Conservation (phyloP, 495 filamentous ascomycete genomes). For the Pyrenopolyporus hunteri region DNA sequence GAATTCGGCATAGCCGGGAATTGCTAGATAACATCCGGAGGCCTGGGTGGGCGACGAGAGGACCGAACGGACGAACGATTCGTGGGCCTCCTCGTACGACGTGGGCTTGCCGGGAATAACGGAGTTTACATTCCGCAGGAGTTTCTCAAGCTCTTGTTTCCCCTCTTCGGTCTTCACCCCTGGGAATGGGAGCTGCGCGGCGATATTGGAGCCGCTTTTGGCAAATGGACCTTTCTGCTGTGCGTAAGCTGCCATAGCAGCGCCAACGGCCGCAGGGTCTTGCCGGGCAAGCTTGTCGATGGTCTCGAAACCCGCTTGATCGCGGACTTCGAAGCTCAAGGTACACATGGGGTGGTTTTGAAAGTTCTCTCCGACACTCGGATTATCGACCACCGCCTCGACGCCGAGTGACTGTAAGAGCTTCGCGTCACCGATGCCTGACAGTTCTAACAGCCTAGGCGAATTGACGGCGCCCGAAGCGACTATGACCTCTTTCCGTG, state of each 20-base stretch:
- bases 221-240: slow-evolving; percentile 46
- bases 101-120: neutral
- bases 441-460: slow-evolving; percentile 61
- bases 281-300: neutral
- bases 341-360: slow-evolving; percentile 34
- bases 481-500: slow-evolving; percentile 59
- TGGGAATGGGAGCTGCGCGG: slow-evolving; percentile 70
- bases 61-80: slow-evolving; percentile 72
- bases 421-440: slow-evolving; percentile 57
- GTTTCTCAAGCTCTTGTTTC: neutral
- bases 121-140: neutral
- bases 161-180: neutral
- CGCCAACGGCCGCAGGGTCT: neutral
- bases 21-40: slow-evolving; percentile 40
- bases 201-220: slow-evolving; percentile 67
- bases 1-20: neutral
- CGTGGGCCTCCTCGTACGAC: slow-evolving; percentile 51
- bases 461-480: slow-evolving; percentile 57
- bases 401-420: slow-evolving; percentile 55
- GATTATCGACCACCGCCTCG: slow-evolving; percentile 50
- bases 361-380: slow-evolving; percentile 59
- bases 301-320: slow-evolving; percentile 43
- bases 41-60: slow-evolving; percentile 67
- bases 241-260: neutral
- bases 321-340: slow-evolving; percentile 5